Evolutionary conservation across 306 rosid species (phyloP).

Genomic region (Citrullus mucosospermus): DNA sequence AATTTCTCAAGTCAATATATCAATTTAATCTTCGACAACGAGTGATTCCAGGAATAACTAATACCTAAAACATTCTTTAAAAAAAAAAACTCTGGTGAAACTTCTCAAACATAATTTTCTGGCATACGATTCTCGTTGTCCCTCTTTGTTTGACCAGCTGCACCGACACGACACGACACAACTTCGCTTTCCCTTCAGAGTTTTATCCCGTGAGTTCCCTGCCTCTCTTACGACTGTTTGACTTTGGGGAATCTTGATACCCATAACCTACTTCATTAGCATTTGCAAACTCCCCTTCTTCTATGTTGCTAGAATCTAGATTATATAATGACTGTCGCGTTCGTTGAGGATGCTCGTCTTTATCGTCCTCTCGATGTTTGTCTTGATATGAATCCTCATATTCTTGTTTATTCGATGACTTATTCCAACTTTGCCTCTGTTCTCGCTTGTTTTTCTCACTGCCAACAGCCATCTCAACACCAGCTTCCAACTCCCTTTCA

Average conservation of each 20-base stretch:
- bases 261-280: slow-evolving; percentile 30
- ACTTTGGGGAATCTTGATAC: slow-evolving; percentile 42
- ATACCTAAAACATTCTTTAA: neutral
- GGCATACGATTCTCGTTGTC: slow-evolving; percentile 32
- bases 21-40: neutral
- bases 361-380: slow-evolving; percentile 32
- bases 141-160: slow-evolving; percentile 29
- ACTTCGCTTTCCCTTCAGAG: slow-evolving; percentile 43
- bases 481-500: slow-evolving; percentile 94
- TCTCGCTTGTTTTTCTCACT: slow-evolving; percentile 68
- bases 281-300: slow-evolving; percentile 73
- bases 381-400: slow-evolving; percentile 42
- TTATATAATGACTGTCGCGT: slow-evolving; percentile 21
- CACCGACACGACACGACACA: slow-evolving; percentile 20
- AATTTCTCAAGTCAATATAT: neutral
- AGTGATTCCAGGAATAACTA: neutral
- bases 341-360: slow-evolving; percentile 37
- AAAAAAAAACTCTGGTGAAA: neutral
- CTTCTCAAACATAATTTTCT: neutral
- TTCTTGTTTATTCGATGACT: slow-evolving; percentile 43
- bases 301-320: slow-evolving; percentile 45
- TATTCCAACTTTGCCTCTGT: slow-evolving; percentile 69
- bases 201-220: slow-evolving; percentile 45
- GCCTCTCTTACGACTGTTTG: slow-evolving; percentile 60
- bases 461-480: slow-evolving; percentile 69